Evolutionary conservation across 2,329 filamentous ascomycete genomes (phyloP).

Genomic region (Berkeleyomyces basicola): DNA sequence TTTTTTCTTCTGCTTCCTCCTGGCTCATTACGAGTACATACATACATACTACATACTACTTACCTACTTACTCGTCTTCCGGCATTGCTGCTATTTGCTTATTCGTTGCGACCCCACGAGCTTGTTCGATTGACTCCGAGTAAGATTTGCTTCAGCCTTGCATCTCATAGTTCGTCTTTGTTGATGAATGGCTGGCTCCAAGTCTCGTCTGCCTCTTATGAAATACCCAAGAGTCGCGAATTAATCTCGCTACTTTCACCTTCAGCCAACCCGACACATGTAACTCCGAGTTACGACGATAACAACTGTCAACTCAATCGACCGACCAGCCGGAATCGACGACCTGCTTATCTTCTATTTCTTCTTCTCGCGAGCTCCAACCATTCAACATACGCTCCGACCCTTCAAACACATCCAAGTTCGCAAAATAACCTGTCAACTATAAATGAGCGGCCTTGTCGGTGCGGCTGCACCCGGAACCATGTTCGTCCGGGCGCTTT

Average conservation of each 20-base stretch:
- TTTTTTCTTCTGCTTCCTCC: neutral
- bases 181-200: neutral
- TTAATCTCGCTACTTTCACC: neutral
- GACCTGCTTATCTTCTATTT: no score
- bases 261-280: neutral
- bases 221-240: neutral
- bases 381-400: slow-evolving; percentile 3
- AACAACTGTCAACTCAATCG: no score
- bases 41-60: no score
- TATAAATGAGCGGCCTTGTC: slow-evolving; percentile 43
- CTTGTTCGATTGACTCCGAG: neutral
- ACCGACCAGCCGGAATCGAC: no score
- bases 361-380: neutral
- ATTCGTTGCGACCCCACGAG: neutral
- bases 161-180: neutral
- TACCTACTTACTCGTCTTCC: neutral
- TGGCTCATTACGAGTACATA: neutral
- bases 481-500: slow-evolving; percentile 88
- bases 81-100: neutral
- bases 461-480: slow-evolving; percentile 44
- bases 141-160: neutral
- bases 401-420: slow-evolving; percentile 7
- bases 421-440: neutral
- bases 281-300: no score
- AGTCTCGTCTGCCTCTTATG: neutral